A percentile compares a stretch with the other conserved stretches of the same genome.
Evolutionary conservation across 192 early-diverging fungal species (phyloP).

Genomic region (Linderina pennispora): DNA sequence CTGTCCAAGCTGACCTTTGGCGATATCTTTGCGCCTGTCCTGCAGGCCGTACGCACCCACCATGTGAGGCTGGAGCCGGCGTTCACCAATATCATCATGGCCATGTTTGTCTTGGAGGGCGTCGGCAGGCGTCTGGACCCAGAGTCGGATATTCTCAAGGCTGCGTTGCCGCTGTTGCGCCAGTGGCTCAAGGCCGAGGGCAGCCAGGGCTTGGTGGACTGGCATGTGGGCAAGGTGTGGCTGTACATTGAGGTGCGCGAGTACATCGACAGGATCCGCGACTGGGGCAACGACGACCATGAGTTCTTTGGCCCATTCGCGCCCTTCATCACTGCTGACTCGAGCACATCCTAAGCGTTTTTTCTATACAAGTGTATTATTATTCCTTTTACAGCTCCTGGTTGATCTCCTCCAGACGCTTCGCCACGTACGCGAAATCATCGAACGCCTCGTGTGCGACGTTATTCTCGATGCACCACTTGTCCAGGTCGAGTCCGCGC

Average conservation of each 20-base stretch:
- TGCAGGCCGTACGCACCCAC: conserved; percentile 83
- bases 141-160: conserved; percentile 83
- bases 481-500: too few relatives aligned
- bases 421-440: too few relatives aligned
- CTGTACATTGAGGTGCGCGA: conserved; percentile 41
- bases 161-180: conserved; percentile 66
- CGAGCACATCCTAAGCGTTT: conserved; percentile 7
- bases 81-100: conserved; percentile 89
- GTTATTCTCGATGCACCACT: too few relatives aligned
- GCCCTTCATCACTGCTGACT: conserved; percentile 38
- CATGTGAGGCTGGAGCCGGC: conserved; percentile 92
- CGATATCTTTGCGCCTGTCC: conserved; percentile 73
- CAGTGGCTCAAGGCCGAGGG: conserved; percentile 40
- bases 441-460: neutral
- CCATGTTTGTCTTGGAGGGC: conserved; percentile 90
- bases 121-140: conserved; percentile 89
- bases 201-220: conserved; percentile 7
- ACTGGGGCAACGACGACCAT: conserved; percentile 40
- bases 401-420: neutral
- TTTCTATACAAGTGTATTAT: neutral
- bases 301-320: conserved; percentile 42
- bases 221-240: conserved; percentile 39
- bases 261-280: conserved; percentile 24
- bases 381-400: neutral
- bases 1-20: conserved; percentile 76